Base-by-base conservation (phyloP, 2,329 filamentous ascomycete species). In the Sporothrix brasiliensis region DNA sequence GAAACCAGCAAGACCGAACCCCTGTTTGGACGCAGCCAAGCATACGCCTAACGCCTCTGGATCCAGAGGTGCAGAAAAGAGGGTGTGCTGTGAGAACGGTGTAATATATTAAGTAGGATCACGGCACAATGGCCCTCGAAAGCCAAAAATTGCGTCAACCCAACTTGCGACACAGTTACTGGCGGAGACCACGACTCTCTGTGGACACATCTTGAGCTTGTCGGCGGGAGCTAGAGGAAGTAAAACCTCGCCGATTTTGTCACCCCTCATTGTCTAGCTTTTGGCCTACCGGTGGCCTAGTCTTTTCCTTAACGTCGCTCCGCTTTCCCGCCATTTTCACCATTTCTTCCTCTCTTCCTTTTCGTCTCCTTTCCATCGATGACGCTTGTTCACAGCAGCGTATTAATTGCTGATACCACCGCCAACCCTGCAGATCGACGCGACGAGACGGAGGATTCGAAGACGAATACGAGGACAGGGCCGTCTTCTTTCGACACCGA, bases 141-240 rank as follows among this genome's bases (percentile, higher is more conserved):
- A 49, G 16, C 44, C 44, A 34, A 34, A 65, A 65, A 50, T 50
- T 44, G 61, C 44, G 44, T 50, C 61, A 65, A 65, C 61, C 27
- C 27, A 34, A n/a, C 44, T 50, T 52, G 63, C 30, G 49, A 30
- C 49, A 53, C 30, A 53, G 41, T 41, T 39, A 67, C 63, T 53
- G 49, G 49, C 30, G 27, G 47, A 52, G 10, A 52, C 16, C 63
- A 54, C 58, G 39, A 54, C 53, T 27, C 24, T 14, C 60, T 34
- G 24, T 70, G 50, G 60, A 24, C 68, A 70, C n/a, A 44, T 61
- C 58, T 27, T 47, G 21, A 58, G 58, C 58, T 41, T 41, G 49
- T 34, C 63, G 13, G 41, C 47, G 11, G 11, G 47, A 67, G 63
- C 63, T 67, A 67, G 49, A 67, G 63, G 34, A 27, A 24, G 63